phyloP scores from a whole-genome alignment of 2,329 filamentous ascomycete species.

The Ciborinia camelliae region DNA sequence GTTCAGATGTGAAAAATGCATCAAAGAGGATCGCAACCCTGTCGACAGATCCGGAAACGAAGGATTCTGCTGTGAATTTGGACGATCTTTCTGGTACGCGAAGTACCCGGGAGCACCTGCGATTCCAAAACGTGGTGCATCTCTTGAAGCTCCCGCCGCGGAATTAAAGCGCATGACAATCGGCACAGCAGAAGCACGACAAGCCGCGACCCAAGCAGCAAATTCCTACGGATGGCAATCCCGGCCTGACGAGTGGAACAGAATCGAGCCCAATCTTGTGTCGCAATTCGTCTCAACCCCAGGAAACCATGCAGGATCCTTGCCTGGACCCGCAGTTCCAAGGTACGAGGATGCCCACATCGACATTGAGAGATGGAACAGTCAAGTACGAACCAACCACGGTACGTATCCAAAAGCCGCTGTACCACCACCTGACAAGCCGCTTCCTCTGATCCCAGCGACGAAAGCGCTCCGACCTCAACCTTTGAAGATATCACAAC shows the following conservation, averaged over 20 bases:
- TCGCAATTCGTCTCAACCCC: constrained; percentile 7
- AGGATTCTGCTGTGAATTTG: constrained; percentile 26
- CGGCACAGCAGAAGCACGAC: constrained; percentile 3
- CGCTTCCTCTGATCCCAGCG: constrained; percentile 11
- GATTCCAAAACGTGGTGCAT: too few species aligned
- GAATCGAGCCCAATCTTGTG: constrained; percentile 13
- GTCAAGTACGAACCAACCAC: constrained; percentile 12
- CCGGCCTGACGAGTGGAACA: background rate
- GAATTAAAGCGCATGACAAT: background rate
- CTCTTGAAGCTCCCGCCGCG: background rate
- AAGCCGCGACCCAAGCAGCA: constrained; percentile 17
- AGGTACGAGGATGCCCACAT: constrained; percentile 20
- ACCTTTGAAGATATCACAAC: too few species aligned
- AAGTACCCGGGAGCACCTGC: background rate
- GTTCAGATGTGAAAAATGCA: constrained; percentile 19
- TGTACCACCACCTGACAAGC: constrained; percentile 1
- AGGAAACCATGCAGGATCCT: constrained; percentile 5
- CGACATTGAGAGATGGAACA: constrained; percentile 21
- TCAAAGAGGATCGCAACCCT: background rate
- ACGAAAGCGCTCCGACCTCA: background rate
- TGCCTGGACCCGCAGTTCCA: background rate
- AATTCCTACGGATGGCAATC: constrained; percentile 19
- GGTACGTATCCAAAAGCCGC: constrained; percentile 19
- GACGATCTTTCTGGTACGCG: constrained; percentile 17
- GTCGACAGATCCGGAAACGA: constrained; percentile 12